Evolutionary conservation across 2,329 filamentous ascomycete genomes (phyloP).

Genomic region (Xylariaceae sp.): DNA sequence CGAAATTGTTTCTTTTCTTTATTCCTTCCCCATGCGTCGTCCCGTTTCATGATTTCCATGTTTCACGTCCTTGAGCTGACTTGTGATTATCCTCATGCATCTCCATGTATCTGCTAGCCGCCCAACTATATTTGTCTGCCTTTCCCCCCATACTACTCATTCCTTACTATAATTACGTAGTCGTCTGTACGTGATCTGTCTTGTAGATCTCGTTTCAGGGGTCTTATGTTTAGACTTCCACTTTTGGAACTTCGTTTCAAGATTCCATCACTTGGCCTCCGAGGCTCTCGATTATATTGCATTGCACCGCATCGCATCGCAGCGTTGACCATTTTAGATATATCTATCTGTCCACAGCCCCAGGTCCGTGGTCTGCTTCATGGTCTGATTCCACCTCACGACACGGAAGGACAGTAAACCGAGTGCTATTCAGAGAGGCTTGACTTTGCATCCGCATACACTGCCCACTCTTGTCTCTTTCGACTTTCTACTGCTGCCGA

Average conservation of each 20-base stretch:
- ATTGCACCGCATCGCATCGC: too few species aligned
- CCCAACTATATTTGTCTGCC: slow-evolving; percentile 28
- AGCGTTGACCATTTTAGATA: too few species aligned
- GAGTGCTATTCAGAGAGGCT: slow-evolving; percentile 3
- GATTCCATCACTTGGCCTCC: slow-evolving; percentile 19
- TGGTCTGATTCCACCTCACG: slow-evolving; percentile 6
- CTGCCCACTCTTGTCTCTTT: slow-evolving; percentile 13
- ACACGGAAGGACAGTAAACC: slow-evolving; percentile 1
- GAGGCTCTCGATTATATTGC: slow-evolving; percentile 9
- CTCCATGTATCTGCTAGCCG: slow-evolving; percentile 21
- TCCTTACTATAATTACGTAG: too few species aligned
- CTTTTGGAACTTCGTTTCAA: slow-evolving; percentile 32
- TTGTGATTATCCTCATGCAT: slow-evolving; percentile 19
- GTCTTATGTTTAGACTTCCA: slow-evolving; percentile 26
- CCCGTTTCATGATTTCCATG: slow-evolving; percentile 31
- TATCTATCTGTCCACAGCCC: slow-evolving; percentile 24
- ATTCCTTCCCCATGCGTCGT: background rate
- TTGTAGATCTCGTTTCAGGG: slow-evolving; percentile 6
- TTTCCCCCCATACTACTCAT: background rate
- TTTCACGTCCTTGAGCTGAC: slow-evolving; percentile 31
- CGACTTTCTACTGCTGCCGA: background rate
- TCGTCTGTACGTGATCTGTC: too few species aligned
- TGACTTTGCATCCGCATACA: slow-evolving; percentile 18
- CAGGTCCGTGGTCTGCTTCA: background rate
- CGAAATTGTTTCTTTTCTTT: background rate